Base-by-base conservation (phyloP, 768 basidiomycete species). In the Cystofilobasidium capitatum region DNA sequence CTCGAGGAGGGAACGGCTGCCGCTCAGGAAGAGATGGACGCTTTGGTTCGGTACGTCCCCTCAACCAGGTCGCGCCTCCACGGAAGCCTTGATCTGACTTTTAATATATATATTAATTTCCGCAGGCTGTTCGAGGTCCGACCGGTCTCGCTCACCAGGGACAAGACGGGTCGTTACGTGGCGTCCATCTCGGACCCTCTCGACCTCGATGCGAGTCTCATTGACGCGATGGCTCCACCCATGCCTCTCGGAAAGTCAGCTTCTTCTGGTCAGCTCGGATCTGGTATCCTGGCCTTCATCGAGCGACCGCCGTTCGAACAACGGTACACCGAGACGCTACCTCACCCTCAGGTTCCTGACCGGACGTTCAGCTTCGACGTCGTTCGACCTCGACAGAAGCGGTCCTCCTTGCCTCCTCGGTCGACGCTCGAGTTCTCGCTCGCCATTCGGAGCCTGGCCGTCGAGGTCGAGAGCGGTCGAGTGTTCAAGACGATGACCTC, bases 281-380 rank as follows among this genome's bases (percentile, higher is more conserved):
- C 66, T 8, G 66, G 66, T 13, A 62, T 68, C 60, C 54, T 68
- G 24, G 66, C 66, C 14, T 68, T 68, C 44, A 44, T 68, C 42
- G 22, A n/a, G 8, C 66, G 66, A 20, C 61, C 54, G 17, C 17
- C 66, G 16, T 63, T 63, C 36, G 61, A 62, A 22, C 37, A 55
- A 16, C 60, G 66, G 6, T 33, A 55, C 51, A 55, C 51, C 2
- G 51, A 55, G 51, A 33, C 17, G 6, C 51, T 55, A 22, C 51
- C 51, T 26, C 51, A 55, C 31, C 51, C 51, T 9, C 51, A 55
- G 51, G 51, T 55, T 26, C 51, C 31, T 2, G 51, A 55, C 51
- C 51, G 51, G 29, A 55, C 51, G 5, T 55, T 55, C 29, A 55
- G 51, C 51, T 55, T 55, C 16, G 51, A 55, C 31, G 51, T 33